Evolutionary conservation across 129 eudicot species (phyloP).

Genomic region (Flaveria ramosissima): DNA sequence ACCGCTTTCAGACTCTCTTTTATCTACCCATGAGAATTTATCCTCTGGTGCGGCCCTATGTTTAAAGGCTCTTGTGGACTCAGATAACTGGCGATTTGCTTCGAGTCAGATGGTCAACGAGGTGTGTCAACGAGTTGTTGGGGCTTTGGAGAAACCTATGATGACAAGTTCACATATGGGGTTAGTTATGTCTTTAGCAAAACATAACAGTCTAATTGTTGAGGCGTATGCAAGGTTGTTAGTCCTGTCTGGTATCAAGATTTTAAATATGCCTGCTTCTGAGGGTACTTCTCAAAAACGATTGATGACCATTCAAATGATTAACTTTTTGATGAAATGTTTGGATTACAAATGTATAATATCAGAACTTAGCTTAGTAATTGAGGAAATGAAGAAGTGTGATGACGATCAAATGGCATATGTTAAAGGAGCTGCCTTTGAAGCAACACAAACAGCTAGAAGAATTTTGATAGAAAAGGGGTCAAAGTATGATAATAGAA

Average conservation of each 20-base stretch:
- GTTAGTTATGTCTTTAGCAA: constrained; percentile 71
- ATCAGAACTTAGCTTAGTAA: constrained; percentile 59
- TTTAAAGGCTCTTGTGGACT: constrained; percentile 77
- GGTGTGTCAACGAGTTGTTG: constrained; percentile 75
- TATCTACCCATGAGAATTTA: constrained; percentile 62
- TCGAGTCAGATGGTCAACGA: constrained; percentile 73
- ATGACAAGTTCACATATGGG: constrained; percentile 78
- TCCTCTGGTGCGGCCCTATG: constrained; percentile 91
- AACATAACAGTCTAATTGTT: constrained; percentile 60
- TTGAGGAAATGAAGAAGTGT: constrained; percentile 79
- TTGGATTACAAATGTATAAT: constrained; percentile 72
- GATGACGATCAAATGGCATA: constrained; percentile 72
- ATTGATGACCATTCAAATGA: constrained; percentile 75
- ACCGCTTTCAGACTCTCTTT: constrained; percentile 80
- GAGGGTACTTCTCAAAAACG: constrained; percentile 75
- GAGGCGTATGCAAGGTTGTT: constrained; percentile 78
- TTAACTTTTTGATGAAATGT: constrained; percentile 69
- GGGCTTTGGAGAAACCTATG: constrained; percentile 66
- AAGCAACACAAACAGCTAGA: constrained; percentile 70
- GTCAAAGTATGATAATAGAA: constrained; percentile 43
- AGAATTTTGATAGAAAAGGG: constrained; percentile 52
- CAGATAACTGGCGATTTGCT: constrained; percentile 89
- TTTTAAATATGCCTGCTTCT: constrained; percentile 47
- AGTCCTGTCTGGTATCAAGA: constrained; percentile 53
- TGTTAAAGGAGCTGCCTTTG: constrained; percentile 85